Evolutionary conservation across 2,329 filamentous ascomycete genomes (phyloP).

Genomic region (Trichoderma sp.): DNA sequence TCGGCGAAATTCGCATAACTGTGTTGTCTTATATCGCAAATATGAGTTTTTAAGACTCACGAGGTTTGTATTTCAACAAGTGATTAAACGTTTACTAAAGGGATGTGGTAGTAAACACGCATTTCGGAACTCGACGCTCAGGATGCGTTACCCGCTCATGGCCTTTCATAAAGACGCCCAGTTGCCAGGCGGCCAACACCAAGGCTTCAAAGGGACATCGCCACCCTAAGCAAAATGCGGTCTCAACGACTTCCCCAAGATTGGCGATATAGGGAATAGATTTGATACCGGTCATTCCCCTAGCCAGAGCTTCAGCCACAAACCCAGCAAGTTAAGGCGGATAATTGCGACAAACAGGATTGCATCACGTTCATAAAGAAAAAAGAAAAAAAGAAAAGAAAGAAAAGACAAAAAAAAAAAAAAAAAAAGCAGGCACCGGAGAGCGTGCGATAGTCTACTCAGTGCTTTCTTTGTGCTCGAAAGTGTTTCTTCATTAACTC

Average conservation of each 20-base stretch:
- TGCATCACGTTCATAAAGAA: neutral
- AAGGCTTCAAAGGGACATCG: neutral
- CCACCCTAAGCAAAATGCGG: neutral
- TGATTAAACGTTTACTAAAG: neutral
- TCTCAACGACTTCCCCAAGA: neutral
- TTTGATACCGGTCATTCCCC: neutral
- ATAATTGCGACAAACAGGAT: neutral
- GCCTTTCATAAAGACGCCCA: neutral
- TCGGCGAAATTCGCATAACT: neutral
- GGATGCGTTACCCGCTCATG: neutral
- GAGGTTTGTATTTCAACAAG: neutral
- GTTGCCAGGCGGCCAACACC: neutral
- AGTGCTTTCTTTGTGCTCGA: neutral
- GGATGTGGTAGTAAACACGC: conserved; percentile 4
- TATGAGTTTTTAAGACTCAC: neutral
- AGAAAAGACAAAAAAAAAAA: too few species aligned
- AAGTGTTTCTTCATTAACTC: neutral
- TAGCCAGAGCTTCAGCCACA: neutral
- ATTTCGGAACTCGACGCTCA: neutral
- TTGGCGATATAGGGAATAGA: neutral
- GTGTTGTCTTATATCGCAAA: conserved; percentile 1
- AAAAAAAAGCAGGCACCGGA: too few species aligned
- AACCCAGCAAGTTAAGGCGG: neutral
- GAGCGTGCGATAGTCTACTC: neutral
- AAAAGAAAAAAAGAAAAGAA: too few species aligned